Conservation (phyloP, 768 basidiomycete species). For the Chalciporus pseudorubinellus region DNA sequence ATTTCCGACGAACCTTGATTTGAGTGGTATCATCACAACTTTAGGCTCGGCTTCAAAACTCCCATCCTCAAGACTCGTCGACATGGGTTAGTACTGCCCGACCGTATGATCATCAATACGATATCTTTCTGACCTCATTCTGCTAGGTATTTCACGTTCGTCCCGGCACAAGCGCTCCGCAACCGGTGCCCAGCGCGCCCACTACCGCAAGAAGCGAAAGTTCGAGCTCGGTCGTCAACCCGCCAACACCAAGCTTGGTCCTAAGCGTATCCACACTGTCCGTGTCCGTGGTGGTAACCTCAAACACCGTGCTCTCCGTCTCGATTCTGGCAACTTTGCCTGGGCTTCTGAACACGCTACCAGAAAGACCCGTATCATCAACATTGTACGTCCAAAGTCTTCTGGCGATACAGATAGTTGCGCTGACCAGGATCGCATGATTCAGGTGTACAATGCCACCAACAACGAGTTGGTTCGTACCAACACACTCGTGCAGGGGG, state of each 20-base stretch:
- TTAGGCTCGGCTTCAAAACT: constrained; percentile 40
- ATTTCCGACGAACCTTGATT: constrained; percentile 37
- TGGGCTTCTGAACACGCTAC: constrained; percentile 97
- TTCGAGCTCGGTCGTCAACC: constrained; percentile 99
- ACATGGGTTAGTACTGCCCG: constrained; percentile 66
- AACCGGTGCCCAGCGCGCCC: constrained; percentile 87
- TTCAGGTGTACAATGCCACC: constrained; percentile 94
- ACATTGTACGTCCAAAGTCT: constrained; percentile 67
- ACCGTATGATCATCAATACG: constrained; percentile 1
- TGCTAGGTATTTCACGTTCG: constrained; percentile 90
- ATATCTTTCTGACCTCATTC: constrained; percentile 7
- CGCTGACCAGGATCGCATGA: constrained; percentile 5
- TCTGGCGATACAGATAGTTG: not conserved
- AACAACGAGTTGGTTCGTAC: constrained; percentile 99
- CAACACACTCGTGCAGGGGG: constrained; percentile 97
- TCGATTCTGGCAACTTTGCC: constrained; percentile 97
- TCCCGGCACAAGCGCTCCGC: constrained; percentile 97
- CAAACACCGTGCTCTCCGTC: constrained; percentile 94
- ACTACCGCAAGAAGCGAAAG: constrained; percentile 99
- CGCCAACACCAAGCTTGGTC: constrained; percentile 94
- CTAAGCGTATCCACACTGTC: constrained; percentile 93
- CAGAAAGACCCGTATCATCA: constrained; percentile 92
- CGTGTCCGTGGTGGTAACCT: constrained; percentile 93
- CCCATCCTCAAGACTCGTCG: constrained; percentile 68
- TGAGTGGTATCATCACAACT: constrained; percentile 53